These are phyloP conservation scores for Elsinoe necatrix DNA, from an alignment of 2,329 filamentous ascomycete genomes.

Conservation along the genomic window DNA sequence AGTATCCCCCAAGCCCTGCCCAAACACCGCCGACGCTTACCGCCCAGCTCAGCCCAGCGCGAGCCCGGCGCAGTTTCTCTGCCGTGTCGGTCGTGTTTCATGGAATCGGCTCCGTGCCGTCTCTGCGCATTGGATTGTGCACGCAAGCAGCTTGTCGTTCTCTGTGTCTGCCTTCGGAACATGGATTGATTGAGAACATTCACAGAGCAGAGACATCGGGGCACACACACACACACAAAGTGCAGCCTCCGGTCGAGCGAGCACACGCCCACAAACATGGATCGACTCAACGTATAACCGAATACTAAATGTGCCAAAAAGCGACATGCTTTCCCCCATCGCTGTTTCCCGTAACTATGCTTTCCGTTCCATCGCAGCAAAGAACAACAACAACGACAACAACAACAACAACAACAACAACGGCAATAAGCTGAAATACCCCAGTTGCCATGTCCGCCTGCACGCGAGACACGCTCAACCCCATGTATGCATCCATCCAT, in stretches of 20 bases:
- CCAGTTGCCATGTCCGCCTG: slow-evolving; percentile 10
- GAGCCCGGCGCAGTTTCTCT: background rate
- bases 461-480: slow-evolving; percentile 6
- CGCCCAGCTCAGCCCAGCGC: background rate
- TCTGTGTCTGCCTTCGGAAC: too few relatives aligned
- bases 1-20: background rate
- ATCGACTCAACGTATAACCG: background rate
- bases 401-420: too few relatives aligned
- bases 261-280: background rate
- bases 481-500: background rate
- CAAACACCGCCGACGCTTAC: slow-evolving; percentile 1
- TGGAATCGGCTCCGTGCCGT: background rate
- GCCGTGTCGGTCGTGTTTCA: too few relatives aligned
- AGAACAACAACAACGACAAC: too few relatives aligned
- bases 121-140: too few relatives aligned
- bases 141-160: too few relatives aligned
- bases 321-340: background rate
- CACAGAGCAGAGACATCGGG: too few relatives aligned
- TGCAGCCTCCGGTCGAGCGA: too few relatives aligned
- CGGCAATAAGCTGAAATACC: background rate
- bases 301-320: background rate
- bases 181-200: too few relatives aligned
- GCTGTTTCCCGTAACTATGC: background rate
- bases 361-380: background rate
- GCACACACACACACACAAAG: too few relatives aligned